phyloP scores from a whole-genome alignment of 2,329 filamentous ascomycete genomes.

The Karstenula rhodostoma region DNA sequence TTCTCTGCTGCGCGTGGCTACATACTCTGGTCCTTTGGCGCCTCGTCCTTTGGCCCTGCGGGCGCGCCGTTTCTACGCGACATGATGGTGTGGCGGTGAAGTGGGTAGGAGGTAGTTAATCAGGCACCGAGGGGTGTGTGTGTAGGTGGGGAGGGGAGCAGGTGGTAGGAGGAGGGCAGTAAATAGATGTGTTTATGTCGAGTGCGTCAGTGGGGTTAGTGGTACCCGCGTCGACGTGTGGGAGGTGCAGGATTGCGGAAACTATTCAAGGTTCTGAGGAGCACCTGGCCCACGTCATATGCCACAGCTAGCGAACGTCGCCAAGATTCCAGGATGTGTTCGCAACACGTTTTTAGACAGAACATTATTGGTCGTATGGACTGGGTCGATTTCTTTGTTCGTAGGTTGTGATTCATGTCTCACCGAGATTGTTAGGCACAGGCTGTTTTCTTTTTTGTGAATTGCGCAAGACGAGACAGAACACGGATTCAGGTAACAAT shows the following conservation, averaged over 20 bases:
- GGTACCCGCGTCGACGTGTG: constrained; percentile 5
- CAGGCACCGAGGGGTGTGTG: background rate
- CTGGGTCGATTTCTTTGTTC: background rate
- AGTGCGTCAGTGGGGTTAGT: constrained; percentile 11
- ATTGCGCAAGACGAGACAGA: background rate
- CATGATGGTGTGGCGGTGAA: constrained; percentile 55
- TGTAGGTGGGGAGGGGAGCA: background rate
- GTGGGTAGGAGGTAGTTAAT: background rate
- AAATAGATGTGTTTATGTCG: constrained; percentile 5
- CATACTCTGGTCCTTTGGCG: constrained; percentile 55
- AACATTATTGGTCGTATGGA: background rate
- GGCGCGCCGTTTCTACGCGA: constrained; percentile 67
- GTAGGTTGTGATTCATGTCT: background rate
- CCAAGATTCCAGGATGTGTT: constrained; percentile 4
- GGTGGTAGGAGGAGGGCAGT: background rate
- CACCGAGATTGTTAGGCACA: too few relatives aligned
- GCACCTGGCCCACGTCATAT: constrained; percentile 17
- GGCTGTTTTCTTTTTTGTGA: background rate
- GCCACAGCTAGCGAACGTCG: constrained; percentile 15
- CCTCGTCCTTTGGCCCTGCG: constrained; percentile 56
- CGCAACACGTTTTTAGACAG: background rate
- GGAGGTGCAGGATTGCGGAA: constrained; percentile 9
- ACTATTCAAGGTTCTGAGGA: constrained; percentile 13
- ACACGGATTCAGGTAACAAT: background rate
- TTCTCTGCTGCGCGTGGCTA: constrained; percentile 3